Evolutionary conservation across 2,329 filamentous ascomycete species (phyloP), one percentile per base, ranked within the genome.

Genomic region (Colletotrichum liriopes): DNA sequence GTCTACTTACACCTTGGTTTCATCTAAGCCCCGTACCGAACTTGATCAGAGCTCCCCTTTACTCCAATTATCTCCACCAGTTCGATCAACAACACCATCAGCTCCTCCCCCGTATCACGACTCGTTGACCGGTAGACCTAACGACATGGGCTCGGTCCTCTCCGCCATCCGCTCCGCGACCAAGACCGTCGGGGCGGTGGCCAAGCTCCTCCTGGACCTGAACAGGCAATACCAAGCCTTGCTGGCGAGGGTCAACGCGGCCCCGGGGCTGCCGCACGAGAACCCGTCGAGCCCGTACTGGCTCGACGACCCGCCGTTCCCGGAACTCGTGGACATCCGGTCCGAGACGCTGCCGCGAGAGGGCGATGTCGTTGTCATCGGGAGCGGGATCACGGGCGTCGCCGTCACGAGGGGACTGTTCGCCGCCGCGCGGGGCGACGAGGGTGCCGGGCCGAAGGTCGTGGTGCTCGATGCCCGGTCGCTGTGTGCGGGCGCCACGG

Each of bases 311-410:
- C 82, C 85, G 61, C 84, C 85, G 0, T 84, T 82, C 75, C 83
- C 84, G 5, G 78, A 82, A 26, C 79, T 87, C 14, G 80, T 82
- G 60, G 74, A 82, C 59, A 75, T 78, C 2, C 78, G 78, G 41
- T 81, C 80, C 3, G 73, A 77, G 2, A 70, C 73, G 2, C 76
- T 87, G 9, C 84, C 85, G 0, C 55, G 75, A 1, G 76, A 79
- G 8, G 84, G 83, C 7, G 88, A 90, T 68, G 77, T 88, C 2
- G 83, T 87, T 23, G 83, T 90, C 51, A 85, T 90, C 73, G 87
- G 88, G 29, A 89, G 87, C 45, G 89, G 88, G 1, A 89, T 90
- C 71, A 86, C 87, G 1, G 86, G 83, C 12, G 83, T 82, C 3
- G 81, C 81, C 26, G 77, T 84, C 20, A 84, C 83, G 4, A 76